Base-by-base conservation (phyloP, 164 flowering plant species). In the Euptelea pleiosperma region DNA sequence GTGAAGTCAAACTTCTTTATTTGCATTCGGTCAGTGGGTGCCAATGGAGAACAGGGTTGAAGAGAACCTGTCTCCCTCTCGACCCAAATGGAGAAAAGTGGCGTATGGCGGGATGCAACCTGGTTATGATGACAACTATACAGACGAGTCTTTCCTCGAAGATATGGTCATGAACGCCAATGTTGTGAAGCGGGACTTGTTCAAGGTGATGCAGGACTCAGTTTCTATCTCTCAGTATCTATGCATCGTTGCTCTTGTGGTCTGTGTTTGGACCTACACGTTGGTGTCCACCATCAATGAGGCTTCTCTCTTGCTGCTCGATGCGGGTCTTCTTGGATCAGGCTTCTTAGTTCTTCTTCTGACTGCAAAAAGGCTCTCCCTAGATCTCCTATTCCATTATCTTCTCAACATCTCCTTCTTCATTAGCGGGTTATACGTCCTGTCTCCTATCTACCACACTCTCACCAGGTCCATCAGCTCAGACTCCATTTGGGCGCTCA, bases 21-120 rank as follows among this genome's bases (percentile, higher is more conserved):
- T 31, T 57, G 30, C 22, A 31, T 11, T 44, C 47, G 21, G n/a
- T 16, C 22, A 8, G 35, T 28, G 24, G n/a, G 33, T 41, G 3
- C 48, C 47, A 29, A 72, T 72, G 75, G 72, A 51, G 52, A 39
- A 26, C 49, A 29, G 9, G 28, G 12, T 9, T 16, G 61, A 61
- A 50, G 72, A 59, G 31, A 57, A 50, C 24, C 46, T 60, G 15
- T 57, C 78, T 52, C 75, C 73, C 19, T 43, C 70, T 25, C 65
- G 48, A 48, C 74, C 63, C 16, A 85, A 65, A 77, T 94, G 99
- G 99, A 81, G 85, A 47, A 91, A 94, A 73, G 89, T 94, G 49
- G 99, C 96, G n/a, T 94, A 91, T 70, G 97, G 97, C 58, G 99
- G 99, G 15, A 94, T 88, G 97, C 99, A 94, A 66, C 88, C 85